Evolutionary conservation across 1,284 basidiomycete species (phyloP), one percentile per base, ranked within the genome.

Genomic region (Ceratobasidium sp.): DNA sequence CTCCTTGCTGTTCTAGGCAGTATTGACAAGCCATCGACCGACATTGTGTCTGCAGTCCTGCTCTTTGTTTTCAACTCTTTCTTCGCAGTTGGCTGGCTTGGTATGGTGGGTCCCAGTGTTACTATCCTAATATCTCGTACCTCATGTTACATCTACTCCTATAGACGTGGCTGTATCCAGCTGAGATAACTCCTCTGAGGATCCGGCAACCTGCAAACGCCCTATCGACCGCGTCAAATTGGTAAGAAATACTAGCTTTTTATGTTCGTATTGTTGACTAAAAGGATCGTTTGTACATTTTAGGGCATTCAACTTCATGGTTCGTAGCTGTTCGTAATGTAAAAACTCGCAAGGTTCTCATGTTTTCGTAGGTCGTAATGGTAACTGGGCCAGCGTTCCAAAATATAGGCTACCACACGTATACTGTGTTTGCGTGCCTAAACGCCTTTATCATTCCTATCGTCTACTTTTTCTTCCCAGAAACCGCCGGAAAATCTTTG

Each of bases 71-170:
- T 90, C 81, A 90, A 91, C 77, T 85, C 90, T 46, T 88, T 89
- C 82, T 91, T 91, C 80, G 89, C 88, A 0, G 83, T 91, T 71
- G 90, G 89, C 44, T 91, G 89, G 89, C 85, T 90, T 79, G 89
- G 89, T 28, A 90, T 91, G 87, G 88, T 38, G 16, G 14, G 57
- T 72, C 58, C n/a, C n/a, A n/a, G n/a, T n/a, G n/a, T n/a, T n/a
- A n/a, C n/a, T n/a, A n/a, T n/a, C n/a, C n/a, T n/a, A n/a, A n/a
- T n/a, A n/a, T n/a, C n/a, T n/a, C n/a, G n/a, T n/a, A n/a, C n/a
- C n/a, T n/a, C n/a, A n/a, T n/a, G n/a, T n/a, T n/a, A n/a, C n/a
- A n/a, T n/a, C n/a, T 62, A 55, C 67, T 58, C 58, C 74, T 73
- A 46, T 63, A 21, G 55, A 28, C 11, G 0, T 62, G 35, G 30